Base-by-base conservation (phyloP, 805 yeast genomes). In the Lipomyces orientalis region DNA sequence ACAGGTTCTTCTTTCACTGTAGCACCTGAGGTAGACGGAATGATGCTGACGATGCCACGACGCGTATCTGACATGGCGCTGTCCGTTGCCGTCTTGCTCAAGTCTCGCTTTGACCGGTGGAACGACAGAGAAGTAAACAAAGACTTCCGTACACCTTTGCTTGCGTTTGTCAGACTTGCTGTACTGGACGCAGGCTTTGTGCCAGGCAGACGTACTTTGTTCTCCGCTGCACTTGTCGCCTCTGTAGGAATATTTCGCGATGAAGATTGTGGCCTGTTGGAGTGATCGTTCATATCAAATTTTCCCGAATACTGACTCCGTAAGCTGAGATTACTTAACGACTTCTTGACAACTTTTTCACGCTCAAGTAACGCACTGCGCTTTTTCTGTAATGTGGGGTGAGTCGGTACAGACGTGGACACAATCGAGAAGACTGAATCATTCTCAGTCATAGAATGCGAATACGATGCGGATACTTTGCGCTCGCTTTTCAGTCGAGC, bases 321-420 rank as follows among this genome's bases (percentile, higher is more conserved):
- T 52, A 69, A 43, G 25, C 71, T 69, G 19, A 69, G 62, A 60
- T 62, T 67, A 56, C 72, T 69, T 5, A 69, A 49, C 9, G 72
- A 69, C 60, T 64, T 63, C 54, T 58, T 59, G 12, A 69, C 71
- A 4, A 61, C 68, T 39, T 64, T 57, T 57, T 69, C 71, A 8
- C 72, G 65, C 37, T 69, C 72, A 55, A 69, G 64, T 35, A 69
- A 52, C 4, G 68, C 72, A 49, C 71, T 64, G 52, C 68, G 65
- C 37, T 69, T 67, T 62, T 69, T 67, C 12, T 16, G 60, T 29
- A 66, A 46, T 29, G 69, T 49, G 2, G 58, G 56, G 14, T 31
- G 55, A 52, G 34, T 31, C 10, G 55, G 34, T 7, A 31, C 55
- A 52, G 35, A 31, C 12, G 55, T 52, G 34, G 55, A 52, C 34